Evolutionary conservation across 441 rosid species (phyloP), one percentile per base, ranked within the genome.

Genomic region (Populus hybrid): DNA sequence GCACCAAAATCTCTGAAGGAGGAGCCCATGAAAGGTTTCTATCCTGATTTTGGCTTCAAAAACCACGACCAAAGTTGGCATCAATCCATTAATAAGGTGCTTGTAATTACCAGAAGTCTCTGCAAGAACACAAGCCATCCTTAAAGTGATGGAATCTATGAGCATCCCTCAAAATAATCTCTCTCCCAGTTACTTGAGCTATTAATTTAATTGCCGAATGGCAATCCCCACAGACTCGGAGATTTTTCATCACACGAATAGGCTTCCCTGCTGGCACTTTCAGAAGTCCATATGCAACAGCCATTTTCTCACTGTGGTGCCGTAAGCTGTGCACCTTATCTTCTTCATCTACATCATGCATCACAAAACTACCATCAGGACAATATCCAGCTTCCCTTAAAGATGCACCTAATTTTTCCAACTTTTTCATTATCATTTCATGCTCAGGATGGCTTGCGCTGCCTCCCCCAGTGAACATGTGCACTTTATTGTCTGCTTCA

Each of bases 301-400:
- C 95, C 42, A 90, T 78, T 81, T 85, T 89, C 84, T 89, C 93
- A 18, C 91, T 88, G 78, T 91, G 91, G 83, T 86, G 85, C 73
- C 83, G 83, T 75, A 85, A 79, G 75, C 83, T 88, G 73, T 92
- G 75, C 18, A 78, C 78, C 78, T 89, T 92, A 81, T 92, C 97
- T 86, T 90, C 97, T 38, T 89, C 94, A 2, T 90, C 91, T 8
- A 90, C 88, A 78, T 92, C 97, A 69, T 86, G 94, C 78, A 92
- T 79, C 76, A 88, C 92, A 85, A 86, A 81, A 66, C 85, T 89
- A n/a, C 89, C 81, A 81, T 91, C 92, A 59, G 93, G 95, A 78
- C 83, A 80, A 80, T 91, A 90, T 65, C 92, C 95, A 26, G 80
- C 87, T 81, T 90, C 93, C 81, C 86, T 83, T 80, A 92, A 71